Base-by-base conservation (phyloP, 2,329 filamentous ascomycete species). In the Zelopaecilomyces penicillatus region DNA sequence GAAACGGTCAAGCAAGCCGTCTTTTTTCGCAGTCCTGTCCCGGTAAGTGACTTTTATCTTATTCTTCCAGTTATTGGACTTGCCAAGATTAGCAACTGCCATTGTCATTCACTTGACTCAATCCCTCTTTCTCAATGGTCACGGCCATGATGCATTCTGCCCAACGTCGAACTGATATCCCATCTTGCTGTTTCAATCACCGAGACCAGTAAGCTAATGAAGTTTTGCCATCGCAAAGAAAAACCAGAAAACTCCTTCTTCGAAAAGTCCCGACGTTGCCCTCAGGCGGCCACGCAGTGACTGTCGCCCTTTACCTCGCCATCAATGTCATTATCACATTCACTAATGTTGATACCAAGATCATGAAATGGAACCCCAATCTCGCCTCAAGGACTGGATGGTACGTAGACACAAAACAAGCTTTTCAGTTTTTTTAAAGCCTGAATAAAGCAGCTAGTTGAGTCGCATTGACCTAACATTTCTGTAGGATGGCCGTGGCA, bases 381-480 rank as follows among this genome's bases (percentile, higher is more conserved):
- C 37, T 69, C n/a, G 63, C 60, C 2, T 59, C 66, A 26, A 54
- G 67, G 35, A 55, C 63, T 10, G 67, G 59, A 45, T 70, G 67
- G 67, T 67, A 19, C 19, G 19, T 19, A 19, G 19, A 19, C 19
- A 19, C 19, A 19, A 19, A 19, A 19, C 19, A 47, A 49, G 63
- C 6, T 52, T 5, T 4, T 6, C 7, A 6, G 26, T 5, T 27
- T 30, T 6, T 27, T 30, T 5, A 30, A 30, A 31, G 19, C 38
- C 3, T 31, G 0, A 27, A 27, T 37, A 4, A 41, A 27, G 27
- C 6, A 6, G 7, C 2, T 26, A n/a, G 33, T 30, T 35, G 35
- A 34, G 9, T 26, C 31, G 10, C 29, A 28, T 19, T 30, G 30
- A 42, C 12, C 37, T 29, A 45, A 33, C n/a, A n/a, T 3, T 31